Conservation (phyloP, 2,329 filamentous ascomycete genomes). For the Penicillium sp. region DNA sequence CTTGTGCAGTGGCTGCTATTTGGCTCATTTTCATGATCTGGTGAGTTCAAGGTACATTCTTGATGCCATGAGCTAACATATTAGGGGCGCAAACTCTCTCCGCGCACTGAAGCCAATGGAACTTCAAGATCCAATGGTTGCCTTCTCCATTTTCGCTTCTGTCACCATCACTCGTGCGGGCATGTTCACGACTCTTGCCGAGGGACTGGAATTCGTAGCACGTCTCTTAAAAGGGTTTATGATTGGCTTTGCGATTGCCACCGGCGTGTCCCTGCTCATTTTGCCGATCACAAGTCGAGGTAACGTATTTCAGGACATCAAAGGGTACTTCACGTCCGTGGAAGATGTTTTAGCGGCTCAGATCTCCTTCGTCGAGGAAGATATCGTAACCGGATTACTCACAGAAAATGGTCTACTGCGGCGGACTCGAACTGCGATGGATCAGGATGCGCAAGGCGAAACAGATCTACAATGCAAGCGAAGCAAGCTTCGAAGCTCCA, state of each 20-base stretch:
- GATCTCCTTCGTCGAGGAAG: constrained; percentile 55
- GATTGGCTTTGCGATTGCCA: constrained; percentile 62
- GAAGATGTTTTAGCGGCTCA: constrained; percentile 59
- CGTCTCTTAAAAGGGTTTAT: constrained; percentile 62
- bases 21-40: constrained; percentile 71
- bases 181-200: constrained; percentile 43
- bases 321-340: constrained; percentile 51
- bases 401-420: constrained; percentile 14
- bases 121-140: constrained; percentile 64
- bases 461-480: constrained; percentile 17
- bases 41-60: constrained; percentile 14
- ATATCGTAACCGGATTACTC: constrained; percentile 7
- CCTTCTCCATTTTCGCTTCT: constrained; percentile 66
- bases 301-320: constrained; percentile 60
- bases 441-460: constrained; percentile 8
- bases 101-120: constrained; percentile 61
- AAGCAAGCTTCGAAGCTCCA: constrained; percentile 30
- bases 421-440: constrained; percentile 19
- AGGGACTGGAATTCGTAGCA: constrained; percentile 37
- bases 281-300: constrained; percentile 64
- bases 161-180: constrained; percentile 57
- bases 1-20: constrained; percentile 64
- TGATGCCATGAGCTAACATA: not conserved
- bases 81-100: constrained; percentile 56
- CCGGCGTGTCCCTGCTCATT: constrained; percentile 62